Conservation (phyloP, 108 stramenopile species). For the Skeletonema grethae region DNA sequence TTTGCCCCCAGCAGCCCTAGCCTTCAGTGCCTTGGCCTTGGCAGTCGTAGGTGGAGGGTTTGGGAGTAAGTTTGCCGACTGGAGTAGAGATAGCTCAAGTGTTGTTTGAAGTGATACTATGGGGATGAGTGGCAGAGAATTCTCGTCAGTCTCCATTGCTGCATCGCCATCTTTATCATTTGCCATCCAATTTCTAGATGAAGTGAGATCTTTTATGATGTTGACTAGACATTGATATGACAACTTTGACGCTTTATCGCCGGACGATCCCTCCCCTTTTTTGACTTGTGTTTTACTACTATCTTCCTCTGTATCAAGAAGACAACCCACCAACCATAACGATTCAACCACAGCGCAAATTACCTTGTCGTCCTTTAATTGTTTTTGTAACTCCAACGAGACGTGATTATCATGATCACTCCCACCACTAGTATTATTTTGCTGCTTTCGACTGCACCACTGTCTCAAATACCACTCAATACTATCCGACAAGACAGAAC, state of each 20-base stretch:
- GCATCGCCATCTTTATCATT: neutral
- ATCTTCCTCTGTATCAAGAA: conserved; percentile 20
- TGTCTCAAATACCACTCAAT: conserved; percentile 19
- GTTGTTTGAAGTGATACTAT: conserved; percentile 25
- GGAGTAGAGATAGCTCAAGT: conserved; percentile 31
- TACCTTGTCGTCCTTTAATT: conserved; percentile 22
- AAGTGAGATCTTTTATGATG: conserved; percentile 12
- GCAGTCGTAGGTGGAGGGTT: conserved; percentile 15
- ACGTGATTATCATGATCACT: neutral
- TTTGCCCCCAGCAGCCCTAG: neutral
- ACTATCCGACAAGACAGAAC: neutral
- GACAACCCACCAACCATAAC: conserved; percentile 33
- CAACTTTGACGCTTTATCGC: neutral
- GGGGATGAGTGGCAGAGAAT: conserved; percentile 27
- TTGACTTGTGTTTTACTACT: neutral
- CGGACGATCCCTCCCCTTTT: neutral
- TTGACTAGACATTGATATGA: conserved; percentile 6
- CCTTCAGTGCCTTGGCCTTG: neutral
- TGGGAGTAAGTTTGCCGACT: conserved; percentile 27
- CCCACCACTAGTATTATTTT: neutral
- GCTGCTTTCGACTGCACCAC: neutral
- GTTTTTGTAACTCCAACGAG: neutral
- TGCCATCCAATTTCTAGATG: neutral
- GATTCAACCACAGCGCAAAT: conserved; percentile 34
- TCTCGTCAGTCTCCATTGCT: neutral